phyloP scores from a whole-genome alignment of 805 yeast species.

The Candida morakotiae region DNA sequence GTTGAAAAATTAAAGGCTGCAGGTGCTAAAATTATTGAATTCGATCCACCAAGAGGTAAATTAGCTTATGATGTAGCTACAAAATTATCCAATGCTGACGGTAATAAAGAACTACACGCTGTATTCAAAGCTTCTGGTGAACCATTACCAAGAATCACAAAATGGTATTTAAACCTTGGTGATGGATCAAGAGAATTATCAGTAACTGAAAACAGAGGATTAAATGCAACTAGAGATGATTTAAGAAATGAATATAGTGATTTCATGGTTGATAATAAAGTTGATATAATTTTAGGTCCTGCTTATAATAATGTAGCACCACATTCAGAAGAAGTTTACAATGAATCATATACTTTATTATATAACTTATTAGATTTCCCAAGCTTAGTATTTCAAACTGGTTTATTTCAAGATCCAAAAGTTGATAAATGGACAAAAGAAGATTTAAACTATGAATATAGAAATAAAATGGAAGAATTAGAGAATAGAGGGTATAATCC shows the following conservation, averaged over 20 bases:
- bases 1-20: slow-evolving; percentile 52
- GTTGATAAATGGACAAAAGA: slow-evolving; percentile 45
- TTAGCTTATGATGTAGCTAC: slow-evolving; percentile 57
- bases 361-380: slow-evolving; percentile 74
- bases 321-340: slow-evolving; percentile 53
- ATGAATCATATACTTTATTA: slow-evolving; percentile 78
- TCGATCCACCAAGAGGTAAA: slow-evolving; percentile 54
- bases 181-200: slow-evolving; percentile 47
- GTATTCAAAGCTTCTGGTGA: slow-evolving; percentile 61
- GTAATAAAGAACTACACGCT: slow-evolving; percentile 53
- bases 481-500: slow-evolving; percentile 47
- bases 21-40: slow-evolving; percentile 52
- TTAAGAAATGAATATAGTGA: slow-evolving; percentile 55
- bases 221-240: slow-evolving; percentile 52
- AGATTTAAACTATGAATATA: slow-evolving; percentile 30
- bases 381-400: slow-evolving; percentile 58
- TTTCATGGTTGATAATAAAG: slow-evolving; percentile 46
- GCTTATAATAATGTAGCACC: slow-evolving; percentile 71
- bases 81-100: slow-evolving; percentile 62
- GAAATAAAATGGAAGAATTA: slow-evolving; percentile 45
- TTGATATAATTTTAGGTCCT: slow-evolving; percentile 68
- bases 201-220: slow-evolving; percentile 50
- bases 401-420: slow-evolving; percentile 52
- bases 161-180: slow-evolving; percentile 57
- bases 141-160: slow-evolving; percentile 59